Evolutionary conservation across 179 eudicot genomes (phyloP), one percentile per base, ranked within the genome.

Genomic region (Pouteria campechiana): DNA sequence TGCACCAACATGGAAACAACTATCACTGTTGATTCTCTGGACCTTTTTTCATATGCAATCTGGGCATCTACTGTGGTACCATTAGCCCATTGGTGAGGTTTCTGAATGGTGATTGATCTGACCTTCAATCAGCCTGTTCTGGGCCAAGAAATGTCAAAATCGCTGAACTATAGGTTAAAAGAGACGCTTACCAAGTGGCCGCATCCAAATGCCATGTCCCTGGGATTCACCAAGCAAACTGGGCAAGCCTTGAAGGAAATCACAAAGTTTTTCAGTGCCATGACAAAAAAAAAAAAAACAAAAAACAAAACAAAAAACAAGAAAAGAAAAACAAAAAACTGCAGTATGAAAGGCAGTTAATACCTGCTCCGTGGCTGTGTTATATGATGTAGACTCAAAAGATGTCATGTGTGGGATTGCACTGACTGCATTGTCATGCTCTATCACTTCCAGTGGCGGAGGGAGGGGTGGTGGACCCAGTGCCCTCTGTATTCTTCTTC

Each of bases 161-260:
- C n/a, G n/a, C n/a, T n/a, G n/a, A n/a, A n/a, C n/a, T n/a, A n/a
- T n/a, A n/a, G n/a, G n/a, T n/a, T n/a, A 3, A 17, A n/a, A 1
- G 11, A 53, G 35, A 33, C 28, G 54, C 79, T 69, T 69, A 83
- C 94, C 83, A 73, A 46, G 54, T 83, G 94, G 62, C 94, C 94
- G 25, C 94, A 83, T 32, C 81, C 92, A 56, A 83, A 83, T 48
- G 94, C 90, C 90, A 83, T 76, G 66, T 81, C 68, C 69, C 68
- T 83, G 4, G 74, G 73, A 47, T 74, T 81, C 22, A 74, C 72
- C 63, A 81, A 60, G 72, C 94, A 83, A 52, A 83, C 74, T 7
- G 94, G 87, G 33, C 94, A 83, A 21, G 35, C 73, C 90, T 83
- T 25, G 20, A 51, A 27, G 51, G 32, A 46, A 36, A 20, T n/a